Evolutionary conservation across 148 eudicot genomes (phyloP).

Genomic region (Cornus kousa): DNA sequence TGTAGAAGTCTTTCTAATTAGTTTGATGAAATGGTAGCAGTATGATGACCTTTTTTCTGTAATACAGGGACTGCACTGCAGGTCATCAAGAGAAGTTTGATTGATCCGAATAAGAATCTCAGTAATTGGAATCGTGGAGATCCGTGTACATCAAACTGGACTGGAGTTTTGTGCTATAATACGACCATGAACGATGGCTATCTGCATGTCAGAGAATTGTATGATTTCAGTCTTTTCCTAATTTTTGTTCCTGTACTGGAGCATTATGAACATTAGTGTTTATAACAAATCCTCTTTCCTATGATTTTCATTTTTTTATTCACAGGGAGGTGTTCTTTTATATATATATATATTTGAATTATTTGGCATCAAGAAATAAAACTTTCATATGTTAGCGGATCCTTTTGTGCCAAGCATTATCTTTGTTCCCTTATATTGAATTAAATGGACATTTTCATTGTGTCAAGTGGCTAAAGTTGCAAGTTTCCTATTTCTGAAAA

Average conservation of each 20-base stretch:
- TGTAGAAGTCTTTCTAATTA: neutral
- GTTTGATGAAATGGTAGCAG: neutral
- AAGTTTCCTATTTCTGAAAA: neutral
- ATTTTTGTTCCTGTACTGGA: neutral
- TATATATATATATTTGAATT: neutral
- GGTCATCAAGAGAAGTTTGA: conserved; percentile 20
- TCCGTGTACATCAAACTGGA: conserved; percentile 28
- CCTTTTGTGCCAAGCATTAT: neutral
- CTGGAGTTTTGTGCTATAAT: conserved; percentile 28
- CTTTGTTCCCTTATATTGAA: neutral
- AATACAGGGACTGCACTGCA: conserved; percentile 23
- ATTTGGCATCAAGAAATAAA: neutral
- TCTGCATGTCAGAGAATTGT: conserved; percentile 32
- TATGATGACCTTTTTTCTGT: neutral
- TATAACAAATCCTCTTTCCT: neutral
- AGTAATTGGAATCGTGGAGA: conserved; percentile 27
- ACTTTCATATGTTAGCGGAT: neutral
- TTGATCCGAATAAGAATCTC: conserved; percentile 25
- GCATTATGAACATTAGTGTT: neutral
- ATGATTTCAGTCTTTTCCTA: neutral
- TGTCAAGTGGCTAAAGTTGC: neutral
- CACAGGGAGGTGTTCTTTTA: neutral
- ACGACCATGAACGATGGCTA: conserved; percentile 16
- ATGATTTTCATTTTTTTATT: neutral
- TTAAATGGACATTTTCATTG: neutral